phyloP scores from a whole-genome alignment of 2,329 filamentous ascomycete genomes.

The Calonectria pseudoreteaudii region DNA sequence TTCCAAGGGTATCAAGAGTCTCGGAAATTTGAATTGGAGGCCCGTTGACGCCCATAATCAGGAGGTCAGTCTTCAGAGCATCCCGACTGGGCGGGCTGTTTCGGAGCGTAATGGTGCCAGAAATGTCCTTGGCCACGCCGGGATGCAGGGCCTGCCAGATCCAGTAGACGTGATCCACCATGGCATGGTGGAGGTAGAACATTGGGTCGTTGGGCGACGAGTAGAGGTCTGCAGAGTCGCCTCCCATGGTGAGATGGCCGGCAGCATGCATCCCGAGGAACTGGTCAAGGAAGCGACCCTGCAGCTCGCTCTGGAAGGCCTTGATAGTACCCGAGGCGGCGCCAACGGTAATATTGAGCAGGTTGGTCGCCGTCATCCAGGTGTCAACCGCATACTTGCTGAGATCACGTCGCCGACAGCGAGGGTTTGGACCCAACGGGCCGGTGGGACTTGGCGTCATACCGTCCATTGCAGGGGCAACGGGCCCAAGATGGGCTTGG shows the following conservation, averaged over 20 bases:
- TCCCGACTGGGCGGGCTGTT: conserved; percentile 33
- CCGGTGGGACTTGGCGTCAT: conserved; percentile 34
- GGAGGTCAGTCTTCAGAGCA: conserved; percentile 29
- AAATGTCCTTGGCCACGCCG: conserved; percentile 19
- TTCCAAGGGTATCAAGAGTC: conserved; percentile 38
- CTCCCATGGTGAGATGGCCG: conserved; percentile 23
- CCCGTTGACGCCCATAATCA: conserved; percentile 36
- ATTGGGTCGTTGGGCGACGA: conserved; percentile 20
- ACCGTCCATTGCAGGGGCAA: conserved; percentile 1
- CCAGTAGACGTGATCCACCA: conserved; percentile 21
- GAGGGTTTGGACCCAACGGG: conserved; percentile 52
- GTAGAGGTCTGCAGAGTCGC: conserved; percentile 16
- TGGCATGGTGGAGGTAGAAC: conserved; percentile 29
- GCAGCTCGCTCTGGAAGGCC: conserved; percentile 8
- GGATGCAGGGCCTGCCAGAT: conserved; percentile 29
- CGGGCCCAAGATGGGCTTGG: not conserved
- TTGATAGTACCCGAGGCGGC: not conserved
- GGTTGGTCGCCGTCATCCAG: conserved; percentile 12
- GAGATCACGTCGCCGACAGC: conserved; percentile 47
- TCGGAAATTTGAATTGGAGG: conserved; percentile 35
- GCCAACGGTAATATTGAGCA: conserved; percentile 13
- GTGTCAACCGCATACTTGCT: not conserved
- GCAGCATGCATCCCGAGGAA: conserved; percentile 21
- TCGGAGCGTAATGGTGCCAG: conserved; percentile 28
- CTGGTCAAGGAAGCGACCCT: conserved; percentile 8